Percentiles rank a stretch among this genome's conserved stretches.
These are phyloP conservation scores for Thermomyces lanuginosus DNA, from an alignment of 2,329 filamentous ascomycete genomes.

Conservation along the genomic window DNA sequence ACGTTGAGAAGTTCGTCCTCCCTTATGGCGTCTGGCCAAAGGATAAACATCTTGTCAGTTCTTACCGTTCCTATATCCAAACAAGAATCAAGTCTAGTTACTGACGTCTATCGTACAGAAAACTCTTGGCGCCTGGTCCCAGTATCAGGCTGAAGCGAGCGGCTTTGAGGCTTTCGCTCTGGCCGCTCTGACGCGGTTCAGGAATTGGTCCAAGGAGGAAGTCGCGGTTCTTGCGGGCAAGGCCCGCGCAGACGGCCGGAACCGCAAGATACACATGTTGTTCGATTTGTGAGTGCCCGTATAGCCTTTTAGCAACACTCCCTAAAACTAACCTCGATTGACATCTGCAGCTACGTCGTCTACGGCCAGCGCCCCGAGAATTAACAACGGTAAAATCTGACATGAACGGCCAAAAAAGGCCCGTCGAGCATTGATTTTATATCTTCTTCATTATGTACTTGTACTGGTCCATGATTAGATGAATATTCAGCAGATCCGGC, in stretches of 20 bases:
- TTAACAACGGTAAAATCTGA: no score
- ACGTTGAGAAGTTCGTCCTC: constrained; percentile 14
- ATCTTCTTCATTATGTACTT: no score
- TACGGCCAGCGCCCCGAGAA: no score
- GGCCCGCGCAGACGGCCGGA: neutral
- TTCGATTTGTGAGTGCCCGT: neutral
- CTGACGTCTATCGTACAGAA: constrained; percentile 12
- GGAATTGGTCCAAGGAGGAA: constrained; percentile 1
- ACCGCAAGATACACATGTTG: neutral
- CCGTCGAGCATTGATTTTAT: no score
- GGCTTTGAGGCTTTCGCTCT: constrained; percentile 11
- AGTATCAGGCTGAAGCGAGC: constrained; percentile 12
- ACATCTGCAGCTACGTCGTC: no score
- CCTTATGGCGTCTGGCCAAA: constrained; percentile 17
- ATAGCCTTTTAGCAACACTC: no score
- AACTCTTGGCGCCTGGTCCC: constrained; percentile 12
- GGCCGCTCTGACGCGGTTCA: neutral
- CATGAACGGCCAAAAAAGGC: no score
- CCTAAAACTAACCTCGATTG: no score
- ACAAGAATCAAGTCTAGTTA: neutral
- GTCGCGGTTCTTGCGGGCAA: neutral
- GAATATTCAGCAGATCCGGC: no score
- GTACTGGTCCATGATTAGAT: no score
- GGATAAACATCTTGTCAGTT: constrained; percentile 5
- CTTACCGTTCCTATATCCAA: neutral